Evolutionary conservation across 2,329 filamentous ascomycete species (phyloP), one percentile per base, ranked within the genome.

Genomic region (Paramyrothecium sp.): DNA sequence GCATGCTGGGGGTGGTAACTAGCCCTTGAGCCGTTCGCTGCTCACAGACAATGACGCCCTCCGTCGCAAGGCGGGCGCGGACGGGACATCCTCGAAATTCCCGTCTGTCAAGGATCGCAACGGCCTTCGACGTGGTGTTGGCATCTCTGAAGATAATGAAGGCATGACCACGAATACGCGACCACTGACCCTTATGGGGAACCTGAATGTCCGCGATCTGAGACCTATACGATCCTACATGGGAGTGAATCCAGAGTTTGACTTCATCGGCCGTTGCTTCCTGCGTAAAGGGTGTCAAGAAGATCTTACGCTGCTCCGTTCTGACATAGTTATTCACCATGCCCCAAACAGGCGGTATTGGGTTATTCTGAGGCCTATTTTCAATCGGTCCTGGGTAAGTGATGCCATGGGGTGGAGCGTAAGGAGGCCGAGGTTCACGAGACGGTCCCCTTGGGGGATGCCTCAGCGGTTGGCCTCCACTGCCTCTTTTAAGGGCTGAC

Each of bases 251-350:
- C 71, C 71, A 73, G 11, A 51, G 56, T 20, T 56, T 63, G 10
- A 72, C 66, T 2, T 70, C 65, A 3, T 63, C 57, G 12, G 57
- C 53, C 17, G 46, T 52, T 20, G 60, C 60, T 22, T 64, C 57
- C 52, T 66, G 63, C 34, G 63, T 60, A 19, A 73, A 65, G 16
- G 63, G 64, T 7, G 65, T 63, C 21, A 73, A 57, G 26, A 65
- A 56, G 30, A 72, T 55, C 41, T 65, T 69, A 19, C 61, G 59
- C n/a, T 55, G 54, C 51, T 67, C 62, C 20, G 41, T 50, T 7
- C 59, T 59, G 20, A 53, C 26, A 47, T 57, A 34, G 41, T 54
- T 60, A 41, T 58, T 57, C 19, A 57, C 7, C 46, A 55, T 55
- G 20, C 44, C 53, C 5, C 48, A 19, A 53, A 54, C n/a, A 23